Conservation (phyloP, 1,284 basidiomycete genomes). For the Cystobasidiaceae sp. region DNA sequence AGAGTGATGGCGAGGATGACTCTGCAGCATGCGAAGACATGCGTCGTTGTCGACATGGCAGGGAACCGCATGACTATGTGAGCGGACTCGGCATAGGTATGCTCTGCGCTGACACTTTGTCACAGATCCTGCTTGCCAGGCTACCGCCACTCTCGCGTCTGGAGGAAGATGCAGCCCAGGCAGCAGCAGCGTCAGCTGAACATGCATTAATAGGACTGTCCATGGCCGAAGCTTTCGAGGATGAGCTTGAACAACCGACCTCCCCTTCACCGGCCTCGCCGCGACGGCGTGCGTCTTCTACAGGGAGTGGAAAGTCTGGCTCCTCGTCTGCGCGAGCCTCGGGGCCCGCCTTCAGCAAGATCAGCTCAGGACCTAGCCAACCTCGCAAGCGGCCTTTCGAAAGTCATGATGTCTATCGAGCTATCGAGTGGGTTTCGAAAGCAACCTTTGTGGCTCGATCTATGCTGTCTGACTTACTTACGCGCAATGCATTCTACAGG, state of each 20-base stretch:
- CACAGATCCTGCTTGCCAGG: slow-evolving; percentile 18
- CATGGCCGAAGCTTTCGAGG: slow-evolving; percentile 16
- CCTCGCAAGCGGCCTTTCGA: slow-evolving; percentile 21
- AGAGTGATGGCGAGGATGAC: not conserved
- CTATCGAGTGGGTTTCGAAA: slow-evolving; percentile 12
- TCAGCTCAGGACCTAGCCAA: not conserved
- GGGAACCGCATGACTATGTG: slow-evolving; percentile 21
- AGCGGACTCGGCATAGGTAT: not conserved
- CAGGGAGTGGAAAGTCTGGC: not conserved
- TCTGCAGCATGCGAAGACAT: not conserved
- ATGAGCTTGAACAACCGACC: not conserved
- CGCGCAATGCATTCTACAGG: not conserved
- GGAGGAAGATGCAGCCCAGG: slow-evolving; percentile 6
- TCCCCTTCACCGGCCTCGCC: not conserved
- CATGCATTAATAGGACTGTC: slow-evolving; percentile 3
- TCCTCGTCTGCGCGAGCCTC: not conserved
- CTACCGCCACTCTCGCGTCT: slow-evolving; percentile 24
- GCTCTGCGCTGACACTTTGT: not conserved
- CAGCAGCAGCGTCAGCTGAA: not conserved
- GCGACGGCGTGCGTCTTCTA: not conserved
- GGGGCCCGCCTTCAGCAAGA: not conserved
- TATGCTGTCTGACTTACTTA: not conserved
- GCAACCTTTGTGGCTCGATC: not conserved
- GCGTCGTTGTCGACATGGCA: not conserved
- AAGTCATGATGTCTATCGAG: slow-evolving; percentile 24